These are phyloP conservation scores for Penicillium olsonii DNA, from an alignment of 2,329 filamentous ascomycete species.

Conservation along the genomic window DNA sequence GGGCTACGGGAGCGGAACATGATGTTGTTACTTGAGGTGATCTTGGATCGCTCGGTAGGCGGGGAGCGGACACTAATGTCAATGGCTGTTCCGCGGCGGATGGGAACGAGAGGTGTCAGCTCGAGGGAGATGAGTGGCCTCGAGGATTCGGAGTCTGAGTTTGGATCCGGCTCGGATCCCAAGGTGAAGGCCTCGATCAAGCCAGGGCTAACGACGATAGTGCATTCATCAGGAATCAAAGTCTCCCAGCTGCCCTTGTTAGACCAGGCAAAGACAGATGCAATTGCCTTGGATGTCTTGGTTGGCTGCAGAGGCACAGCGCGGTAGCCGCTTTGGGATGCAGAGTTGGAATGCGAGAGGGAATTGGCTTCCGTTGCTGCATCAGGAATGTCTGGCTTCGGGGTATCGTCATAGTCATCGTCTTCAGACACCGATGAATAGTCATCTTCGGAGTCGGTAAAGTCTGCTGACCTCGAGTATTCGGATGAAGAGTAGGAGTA, in stretches of 20 bases:
- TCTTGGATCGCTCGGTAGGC: conserved; percentile 69
- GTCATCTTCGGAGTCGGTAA: conserved; percentile 47
- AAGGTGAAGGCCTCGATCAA: conserved; percentile 66
- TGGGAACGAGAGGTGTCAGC: conserved; percentile 85
- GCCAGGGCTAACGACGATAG: conserved; percentile 63
- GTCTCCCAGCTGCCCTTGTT: conserved; percentile 63
- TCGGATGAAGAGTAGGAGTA: conserved; percentile 34
- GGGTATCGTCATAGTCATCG: conserved; percentile 55
- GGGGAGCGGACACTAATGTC: conserved; percentile 94
- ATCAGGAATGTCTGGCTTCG: conserved; percentile 42
- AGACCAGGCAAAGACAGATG: conserved; percentile 65
- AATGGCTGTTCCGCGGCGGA: conserved; percentile 85
- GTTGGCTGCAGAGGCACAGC: conserved; percentile 49
- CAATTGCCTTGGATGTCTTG: conserved; percentile 58
- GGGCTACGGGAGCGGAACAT: conserved; percentile 82
- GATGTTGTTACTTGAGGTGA: conserved; percentile 74
- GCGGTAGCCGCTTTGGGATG: conserved; percentile 71
- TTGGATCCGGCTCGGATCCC: conserved; percentile 36
- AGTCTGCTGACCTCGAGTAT: conserved; percentile 33
- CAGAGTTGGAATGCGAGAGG: conserved; percentile 76
- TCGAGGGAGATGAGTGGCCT: conserved; percentile 70
- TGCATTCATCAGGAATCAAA: conserved; percentile 63
- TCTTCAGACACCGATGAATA: conserved; percentile 47
- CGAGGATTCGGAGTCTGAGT: conserved; percentile 16
- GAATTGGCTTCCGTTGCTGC: conserved; percentile 56